Base-by-base conservation (phyloP, 2,329 filamentous ascomycete genomes). In the Cucurbitaria berberidis region DNA sequence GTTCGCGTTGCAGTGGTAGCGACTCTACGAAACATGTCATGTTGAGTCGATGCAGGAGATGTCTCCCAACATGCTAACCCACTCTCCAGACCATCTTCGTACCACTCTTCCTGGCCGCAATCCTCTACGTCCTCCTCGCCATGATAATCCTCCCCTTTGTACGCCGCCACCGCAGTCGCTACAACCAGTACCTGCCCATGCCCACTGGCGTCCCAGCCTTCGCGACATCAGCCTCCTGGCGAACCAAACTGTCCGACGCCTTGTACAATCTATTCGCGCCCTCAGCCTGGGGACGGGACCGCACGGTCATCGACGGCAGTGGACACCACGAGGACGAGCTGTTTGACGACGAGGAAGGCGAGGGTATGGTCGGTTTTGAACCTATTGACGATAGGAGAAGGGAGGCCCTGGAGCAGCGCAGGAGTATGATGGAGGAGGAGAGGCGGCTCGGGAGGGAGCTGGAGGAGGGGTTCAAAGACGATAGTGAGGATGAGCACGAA, bases 391-490 rank as follows among this genome's bases (percentile, higher is more conserved):
- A 70, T 53, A 45, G 67, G 26, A 63, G 76, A 43, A 58, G 76
- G 45, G 75, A 75, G 62, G 70, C 73, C 7, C 66, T 76, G 36
- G 75, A 77, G 49, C 68, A 74, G 52, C 55, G 75, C 18, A 57
- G 74, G 42, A 74, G 75, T 76, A 60, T 73, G 34, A 68, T 66
- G 29, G 83, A 85, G 55, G 81, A 80, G 42, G 77, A 81, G 38
- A 79, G 84, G 62, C 81, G 91, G 57, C 67, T 96, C 56, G 93
- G 90, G 72, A 81, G 91, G 76, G 91, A 96, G 64, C 74, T 93
- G 45, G 90, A 93, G 72, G 83, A 88, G 66, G 88, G 87, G 0
- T 91, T 91, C 69, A 84, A 85, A 75, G 88, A 90, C 70, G 87
- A 89, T 63, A 90, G 88, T 68, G 86, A 88, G 50, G 85, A 88